These are phyloP conservation scores for Paxillus rubicundulus DNA, from an alignment of 768 basidiomycete genomes.

Conservation along the genomic window DNA sequence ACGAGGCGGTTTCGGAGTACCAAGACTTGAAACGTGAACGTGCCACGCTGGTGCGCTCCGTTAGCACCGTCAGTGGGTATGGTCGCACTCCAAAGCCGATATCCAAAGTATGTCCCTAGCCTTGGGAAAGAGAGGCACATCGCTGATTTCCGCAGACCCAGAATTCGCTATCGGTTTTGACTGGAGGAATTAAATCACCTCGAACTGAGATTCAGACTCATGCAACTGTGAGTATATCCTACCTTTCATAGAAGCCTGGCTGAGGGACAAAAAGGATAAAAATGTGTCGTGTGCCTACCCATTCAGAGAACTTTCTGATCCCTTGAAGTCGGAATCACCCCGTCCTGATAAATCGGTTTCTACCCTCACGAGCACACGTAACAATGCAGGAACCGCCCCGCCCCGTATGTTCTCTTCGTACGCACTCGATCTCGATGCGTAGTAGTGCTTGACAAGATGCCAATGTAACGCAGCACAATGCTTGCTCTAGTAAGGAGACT, in stretches of 20 bases:
- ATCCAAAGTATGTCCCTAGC: slow-evolving; percentile 8
- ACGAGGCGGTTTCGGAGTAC: slow-evolving; percentile 15
- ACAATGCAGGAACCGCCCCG: background rate
- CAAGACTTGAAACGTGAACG: slow-evolving; percentile 25
- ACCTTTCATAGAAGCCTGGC: background rate
- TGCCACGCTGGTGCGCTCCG: slow-evolving; percentile 12
- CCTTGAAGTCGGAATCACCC: slow-evolving; percentile 6
- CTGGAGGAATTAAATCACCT: slow-evolving; percentile 1
- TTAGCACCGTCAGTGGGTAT: background rate
- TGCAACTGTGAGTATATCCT: background rate
- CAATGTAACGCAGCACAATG: too few relatives aligned
- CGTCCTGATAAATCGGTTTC: background rate
- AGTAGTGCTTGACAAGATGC: background rate
- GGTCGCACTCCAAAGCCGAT: background rate
- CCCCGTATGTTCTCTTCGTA: background rate
- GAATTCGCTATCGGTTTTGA: slow-evolving; percentile 2
- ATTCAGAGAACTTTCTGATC: slow-evolving; percentile 10
- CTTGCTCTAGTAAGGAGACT: too few relatives aligned
- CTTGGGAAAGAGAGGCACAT: background rate
- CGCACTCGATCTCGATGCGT: background rate
- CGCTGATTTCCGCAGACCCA: slow-evolving; percentile 2
- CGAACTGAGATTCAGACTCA: background rate
- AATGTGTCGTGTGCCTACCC: background rate
- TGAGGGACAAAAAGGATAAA: slow-evolving; percentile 13
- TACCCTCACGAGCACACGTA: background rate